Evolutionary conservation across 1,284 basidiomycete species (phyloP).

Genomic region (Sanghuangporus baumii): DNA sequence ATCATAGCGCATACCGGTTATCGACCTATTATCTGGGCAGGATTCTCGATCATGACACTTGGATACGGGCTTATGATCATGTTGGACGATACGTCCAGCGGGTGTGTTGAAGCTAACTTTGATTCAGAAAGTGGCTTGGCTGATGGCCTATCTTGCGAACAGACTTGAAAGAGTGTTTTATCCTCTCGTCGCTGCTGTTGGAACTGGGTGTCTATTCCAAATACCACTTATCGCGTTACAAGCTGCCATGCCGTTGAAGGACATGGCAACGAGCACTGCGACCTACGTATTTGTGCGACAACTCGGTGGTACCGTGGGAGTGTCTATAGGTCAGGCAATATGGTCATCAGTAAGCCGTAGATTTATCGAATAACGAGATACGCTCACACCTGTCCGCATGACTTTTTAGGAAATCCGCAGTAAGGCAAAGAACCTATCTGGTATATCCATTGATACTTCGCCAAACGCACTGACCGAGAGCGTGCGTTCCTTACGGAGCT

Average conservation of each 20-base stretch:
- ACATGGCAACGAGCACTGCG: constrained; percentile 74
- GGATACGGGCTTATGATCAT: constrained; percentile 66
- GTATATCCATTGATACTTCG: constrained; percentile 43
- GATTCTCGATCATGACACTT: constrained; percentile 48
- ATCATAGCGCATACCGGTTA: constrained; percentile 59
- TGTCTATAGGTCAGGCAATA: constrained; percentile 67
- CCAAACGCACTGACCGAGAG: constrained; percentile 51
- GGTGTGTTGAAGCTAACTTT: constrained; percentile 29
- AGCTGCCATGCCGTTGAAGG: constrained; percentile 76
- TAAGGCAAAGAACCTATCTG: constrained; percentile 45
- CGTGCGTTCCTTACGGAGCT: constrained; percentile 46
- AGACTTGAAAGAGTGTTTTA: constrained; percentile 58
- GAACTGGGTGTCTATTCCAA: constrained; percentile 62
- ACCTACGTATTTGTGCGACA: constrained; percentile 68
- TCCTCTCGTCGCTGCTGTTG: constrained; percentile 54
- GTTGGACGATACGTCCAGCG: constrained; percentile 33
- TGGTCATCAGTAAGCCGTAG: constrained; percentile 47
- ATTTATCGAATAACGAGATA: no score
- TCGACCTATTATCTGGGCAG: constrained; percentile 55
- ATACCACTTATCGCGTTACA: constrained; percentile 66
- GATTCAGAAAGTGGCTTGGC: constrained; percentile 35
- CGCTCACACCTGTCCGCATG: no score
- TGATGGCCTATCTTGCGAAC: background rate
- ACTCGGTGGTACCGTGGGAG: constrained; percentile 75
- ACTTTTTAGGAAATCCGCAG: constrained; percentile 39